A percentile compares a stretch with the other conserved stretches of the same genome.
Conservation (phyloP, 352 stramenopile genomes). For the Phytophthora fragariaefolia region DNA sequence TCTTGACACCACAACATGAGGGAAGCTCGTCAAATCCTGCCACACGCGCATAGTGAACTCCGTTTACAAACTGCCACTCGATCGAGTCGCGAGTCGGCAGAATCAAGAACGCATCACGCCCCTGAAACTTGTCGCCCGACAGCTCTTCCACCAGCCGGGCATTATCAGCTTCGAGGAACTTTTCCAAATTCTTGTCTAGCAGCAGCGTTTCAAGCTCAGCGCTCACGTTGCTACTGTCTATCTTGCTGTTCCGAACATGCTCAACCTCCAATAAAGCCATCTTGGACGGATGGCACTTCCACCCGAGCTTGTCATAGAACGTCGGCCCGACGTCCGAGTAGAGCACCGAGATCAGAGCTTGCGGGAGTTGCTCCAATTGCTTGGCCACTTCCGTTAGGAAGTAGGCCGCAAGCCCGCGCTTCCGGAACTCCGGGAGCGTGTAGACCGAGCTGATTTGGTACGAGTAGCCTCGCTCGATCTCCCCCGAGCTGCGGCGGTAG, state of each 20-base stretch:
- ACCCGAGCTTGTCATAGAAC: conserved; percentile 63
- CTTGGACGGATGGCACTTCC: conserved; percentile 46
- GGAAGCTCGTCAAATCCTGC: conserved; percentile 39
- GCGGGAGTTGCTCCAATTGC: conserved; percentile 32
- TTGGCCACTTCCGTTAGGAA: conserved; percentile 47
- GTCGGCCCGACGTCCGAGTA: conserved; percentile 65
- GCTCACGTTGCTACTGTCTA: not conserved
- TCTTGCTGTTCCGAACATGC: conserved; percentile 20
- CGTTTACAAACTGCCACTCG: conserved; percentile 65
- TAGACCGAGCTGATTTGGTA: conserved; percentile 66
- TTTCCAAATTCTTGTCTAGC: conserved; percentile 43
- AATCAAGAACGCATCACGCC: conserved; percentile 43
- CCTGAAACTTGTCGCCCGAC: conserved; percentile 24
- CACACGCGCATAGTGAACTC: conserved; percentile 45
- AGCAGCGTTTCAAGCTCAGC: conserved; percentile 26
- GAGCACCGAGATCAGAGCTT: conserved; percentile 45
- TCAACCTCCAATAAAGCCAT: conserved; percentile 40
- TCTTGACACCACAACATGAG: conserved; percentile 40
- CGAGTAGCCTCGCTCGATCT: conserved; percentile 48
- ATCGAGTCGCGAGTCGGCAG: conserved; percentile 54
- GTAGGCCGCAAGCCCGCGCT: conserved; percentile 49
- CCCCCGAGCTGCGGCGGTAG: conserved; percentile 33
- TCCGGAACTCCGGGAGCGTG: conserved; percentile 52
- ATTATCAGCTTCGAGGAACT: conserved; percentile 51
- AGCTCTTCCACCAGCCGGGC: conserved; percentile 40